Conservation (phyloP, 2,329 filamentous ascomycete genomes). For the Metarhizium sp. region DNA sequence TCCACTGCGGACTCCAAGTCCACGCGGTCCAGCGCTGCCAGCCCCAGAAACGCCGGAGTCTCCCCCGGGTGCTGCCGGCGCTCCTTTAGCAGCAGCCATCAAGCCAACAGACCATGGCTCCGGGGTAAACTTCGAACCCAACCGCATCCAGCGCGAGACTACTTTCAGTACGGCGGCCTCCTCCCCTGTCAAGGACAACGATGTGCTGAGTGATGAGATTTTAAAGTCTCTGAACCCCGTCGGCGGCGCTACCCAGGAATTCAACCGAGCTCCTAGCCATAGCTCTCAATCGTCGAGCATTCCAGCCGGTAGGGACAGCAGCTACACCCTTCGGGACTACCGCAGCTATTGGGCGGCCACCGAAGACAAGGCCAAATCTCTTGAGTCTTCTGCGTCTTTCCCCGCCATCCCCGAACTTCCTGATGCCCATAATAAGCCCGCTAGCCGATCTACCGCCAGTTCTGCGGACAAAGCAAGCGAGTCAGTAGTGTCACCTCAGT, state of each 20-base stretch:
- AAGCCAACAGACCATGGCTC: slow-evolving; percentile 13
- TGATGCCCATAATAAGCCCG: neutral
- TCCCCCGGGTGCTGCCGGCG: slow-evolving; percentile 25
- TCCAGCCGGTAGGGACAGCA: slow-evolving; percentile 40
- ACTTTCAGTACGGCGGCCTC: slow-evolving; percentile 40
- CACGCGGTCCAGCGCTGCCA: slow-evolving; percentile 7
- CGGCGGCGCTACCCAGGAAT: slow-evolving; percentile 13
- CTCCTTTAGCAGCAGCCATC: slow-evolving; percentile 20
- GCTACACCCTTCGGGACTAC: slow-evolving; percentile 56
- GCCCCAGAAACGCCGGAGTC: slow-evolving; percentile 8
- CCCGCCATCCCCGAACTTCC: neutral
- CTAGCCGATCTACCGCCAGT: neutral
- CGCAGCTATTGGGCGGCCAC: slow-evolving; percentile 54
- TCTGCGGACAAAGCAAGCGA: neutral
- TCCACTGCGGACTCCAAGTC: slow-evolving; percentile 25
- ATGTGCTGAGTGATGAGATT: slow-evolving; percentile 64
- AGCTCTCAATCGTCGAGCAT: slow-evolving; percentile 11
- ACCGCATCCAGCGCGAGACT: slow-evolving; percentile 29
- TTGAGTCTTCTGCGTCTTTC: neutral
- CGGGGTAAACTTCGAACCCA: slow-evolving; percentile 21
- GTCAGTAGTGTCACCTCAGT: slow-evolving; percentile 2
- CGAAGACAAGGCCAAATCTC: slow-evolving; percentile 8
- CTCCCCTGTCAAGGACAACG: slow-evolving; percentile 57
- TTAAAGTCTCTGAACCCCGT: slow-evolving; percentile 56
- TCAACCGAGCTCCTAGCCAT: slow-evolving; percentile 7